phyloP scores from a whole-genome alignment of 139 green algal species.

The Gonium pectorale region DNA sequence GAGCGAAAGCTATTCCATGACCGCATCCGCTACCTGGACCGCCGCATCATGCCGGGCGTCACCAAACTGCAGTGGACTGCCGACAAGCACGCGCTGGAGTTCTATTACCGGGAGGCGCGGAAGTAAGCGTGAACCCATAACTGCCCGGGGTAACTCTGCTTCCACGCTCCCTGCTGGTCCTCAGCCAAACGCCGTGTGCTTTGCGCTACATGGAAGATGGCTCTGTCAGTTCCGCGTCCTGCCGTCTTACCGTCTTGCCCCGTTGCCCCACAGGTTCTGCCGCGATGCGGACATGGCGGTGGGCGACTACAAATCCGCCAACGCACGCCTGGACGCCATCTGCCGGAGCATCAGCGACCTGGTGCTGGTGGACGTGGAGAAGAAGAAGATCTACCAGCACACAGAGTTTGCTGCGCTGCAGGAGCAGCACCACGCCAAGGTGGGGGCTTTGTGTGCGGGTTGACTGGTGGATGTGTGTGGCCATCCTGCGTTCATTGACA shows the following conservation, averaged over 20 bases:
- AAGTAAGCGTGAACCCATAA: too few relatives aligned
- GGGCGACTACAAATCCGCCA: conserved; percentile 78
- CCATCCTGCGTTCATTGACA: too few relatives aligned
- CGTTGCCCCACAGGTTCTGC: conserved; percentile 70
- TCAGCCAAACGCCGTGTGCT: too few relatives aligned
- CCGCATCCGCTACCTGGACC: conserved; percentile 88
- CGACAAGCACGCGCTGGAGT: conserved; percentile 79
- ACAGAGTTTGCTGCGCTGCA: conserved; percentile 83
- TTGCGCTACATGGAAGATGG: too few relatives aligned
- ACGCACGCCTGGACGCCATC: conserved; percentile 68
- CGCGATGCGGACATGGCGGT: conserved; percentile 77
- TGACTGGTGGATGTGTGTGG: not conserved
- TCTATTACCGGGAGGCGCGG: conserved; percentile 81
- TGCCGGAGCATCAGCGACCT: conserved; percentile 74
- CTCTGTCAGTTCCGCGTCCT: too few relatives aligned
- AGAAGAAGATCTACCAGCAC: conserved; percentile 90
- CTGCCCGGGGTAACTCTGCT: too few relatives aligned
- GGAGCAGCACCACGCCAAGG: conserved; percentile 68
- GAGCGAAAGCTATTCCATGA: conserved; percentile 89
- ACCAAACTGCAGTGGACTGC: conserved; percentile 84
- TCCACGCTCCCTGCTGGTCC: too few relatives aligned
- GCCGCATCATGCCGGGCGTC: conserved; percentile 85
- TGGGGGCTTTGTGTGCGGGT: not conserved
- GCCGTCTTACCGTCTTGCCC: too few relatives aligned
- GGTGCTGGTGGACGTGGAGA: conserved; percentile 83